Base-by-base conservation (phyloP, 2,329 filamentous ascomycete species). In the Xylariaceae sp. region DNA sequence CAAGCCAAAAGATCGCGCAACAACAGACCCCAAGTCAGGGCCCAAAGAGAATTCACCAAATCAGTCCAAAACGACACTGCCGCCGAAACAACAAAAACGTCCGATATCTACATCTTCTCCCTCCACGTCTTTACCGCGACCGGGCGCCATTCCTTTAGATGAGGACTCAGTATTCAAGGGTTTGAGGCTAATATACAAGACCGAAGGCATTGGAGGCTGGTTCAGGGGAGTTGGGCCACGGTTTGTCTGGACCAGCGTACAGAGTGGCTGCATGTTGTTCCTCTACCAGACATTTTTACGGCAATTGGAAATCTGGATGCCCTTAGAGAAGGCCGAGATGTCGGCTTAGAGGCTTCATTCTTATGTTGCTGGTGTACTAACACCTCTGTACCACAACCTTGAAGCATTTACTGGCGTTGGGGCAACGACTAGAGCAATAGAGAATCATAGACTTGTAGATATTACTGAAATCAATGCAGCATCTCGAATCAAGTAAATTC, bases 251-350 rank as follows among this genome's bases (percentile, higher is more conserved):
- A 98, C 93, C 17, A 95, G 91, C 58, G 88, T 97, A 43, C 93
- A 98, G 70, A 95, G 87, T 59, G 87, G 90, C 32, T 95, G 89
- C 51, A 97, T 97, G 91, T 73, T 97, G 61, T 90, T 97, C 54
- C 72, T 96, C 63, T 97, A 97, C 64, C 91, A 97, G 68, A 85
- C 83, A 45, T 72, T 97, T 42, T 68, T 97, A 60, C 83, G 85
- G 56, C 80, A 83, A 65, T 76, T 97, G 51, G 85, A 90, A 42
- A 52, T 64, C 31, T 67, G 68, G 60, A 50, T 68, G 44, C 68
- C 68, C 9, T 15, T 53, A 28, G 63, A 66, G 45, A 50, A 49
- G 40, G 50, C 55, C 38, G 59, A 59, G 33, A 52, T 60, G 37
- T 42, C 56, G 29, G 32, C 44, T 42, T 60, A 55, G 39, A 38